Evolutionary conservation across 495 filamentous ascomycete species (phyloP), one percentile per base, ranked within the genome.

Genomic region (Aspergillus ellipticus): DNA sequence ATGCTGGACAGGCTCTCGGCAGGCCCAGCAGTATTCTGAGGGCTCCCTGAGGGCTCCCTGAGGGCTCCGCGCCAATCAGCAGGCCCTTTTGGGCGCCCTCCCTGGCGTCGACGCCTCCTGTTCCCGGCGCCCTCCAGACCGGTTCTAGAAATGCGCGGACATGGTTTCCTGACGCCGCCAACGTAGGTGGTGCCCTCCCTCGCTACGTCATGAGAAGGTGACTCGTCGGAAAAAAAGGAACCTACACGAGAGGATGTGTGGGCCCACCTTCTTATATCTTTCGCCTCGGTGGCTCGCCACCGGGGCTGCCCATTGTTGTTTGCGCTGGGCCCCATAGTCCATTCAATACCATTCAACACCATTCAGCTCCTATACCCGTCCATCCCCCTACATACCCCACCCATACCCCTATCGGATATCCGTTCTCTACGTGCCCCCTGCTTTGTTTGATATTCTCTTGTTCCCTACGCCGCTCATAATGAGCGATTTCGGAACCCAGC

Each of bases 401-500:
- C 24, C 7, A 28, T 7, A 28, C 24, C n/a, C 10, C 53, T 26
- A 29, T 20, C 6, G n/a, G n/a, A n/a, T n/a, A n/a, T n/a, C n/a
- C n/a, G n/a, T n/a, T n/a, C n/a, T n/a, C n/a, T n/a, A n/a, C n/a
- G n/a, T n/a, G n/a, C n/a, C n/a, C n/a, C n/a, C n/a, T n/a, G n/a
- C n/a, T n/a, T n/a, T n/a, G n/a, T n/a, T n/a, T n/a, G n/a, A n/a
- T n/a, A n/a, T n/a, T n/a, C n/a, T n/a, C n/a, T n/a, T n/a, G n/a
- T n/a, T n/a, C n/a, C n/a, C n/a, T n/a, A n/a, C n/a, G n/a, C n/a
- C n/a, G n/a, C n/a, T n/a, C 43, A 56, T 31, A 19, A 73, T 75
- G 68, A 62, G 53, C 24, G 64, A 63, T 4, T 53, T 37, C 16
- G 28, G 51, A 33, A 6, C 47, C 6, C 56, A 63, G 47, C 65